A percentile compares a stretch with the other conserved stretches of the same genome.
These are phyloP conservation scores for Fusarium vanettenii DNA, from an alignment of 2,329 filamentous ascomycete genomes.

Conservation along the genomic window DNA sequence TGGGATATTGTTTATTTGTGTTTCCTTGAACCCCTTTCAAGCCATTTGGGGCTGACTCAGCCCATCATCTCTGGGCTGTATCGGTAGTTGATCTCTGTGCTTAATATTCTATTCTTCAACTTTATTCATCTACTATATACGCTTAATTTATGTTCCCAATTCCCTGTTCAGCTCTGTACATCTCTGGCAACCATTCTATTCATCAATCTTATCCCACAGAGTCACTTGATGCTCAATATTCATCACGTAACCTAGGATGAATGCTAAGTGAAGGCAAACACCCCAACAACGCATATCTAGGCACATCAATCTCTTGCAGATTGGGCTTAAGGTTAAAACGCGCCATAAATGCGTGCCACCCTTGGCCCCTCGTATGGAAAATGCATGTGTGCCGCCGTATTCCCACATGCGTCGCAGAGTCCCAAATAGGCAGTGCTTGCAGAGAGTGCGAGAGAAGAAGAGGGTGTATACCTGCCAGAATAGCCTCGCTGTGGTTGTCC, in stretches of 20 bases:
- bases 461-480: neutral
- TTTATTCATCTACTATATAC: no score
- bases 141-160: neutral
- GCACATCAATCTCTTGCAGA: neutral
- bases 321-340: neutral
- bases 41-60: neutral
- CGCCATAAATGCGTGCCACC: neutral
- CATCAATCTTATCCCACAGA: neutral
- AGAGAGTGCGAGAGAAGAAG: neutral
- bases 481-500: neutral
- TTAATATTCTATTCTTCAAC: neutral
- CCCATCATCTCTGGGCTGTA: neutral
- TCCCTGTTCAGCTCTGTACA: accelerated
- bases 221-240: neutral
- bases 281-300: neutral
- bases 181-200: neutral
- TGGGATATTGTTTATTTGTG: slow-evolving; percentile 5
- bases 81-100: neutral
- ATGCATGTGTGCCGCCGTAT: neutral
- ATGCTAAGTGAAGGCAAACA: neutral
- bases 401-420: neutral
- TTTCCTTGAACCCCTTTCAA: slow-evolving; percentile 6
- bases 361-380: slow-evolving; percentile 1
- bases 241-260: neutral
- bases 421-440: neutral